phyloP scores from a whole-genome alignment of 306 rosid genomes.

The Lupinus albus region DNA sequence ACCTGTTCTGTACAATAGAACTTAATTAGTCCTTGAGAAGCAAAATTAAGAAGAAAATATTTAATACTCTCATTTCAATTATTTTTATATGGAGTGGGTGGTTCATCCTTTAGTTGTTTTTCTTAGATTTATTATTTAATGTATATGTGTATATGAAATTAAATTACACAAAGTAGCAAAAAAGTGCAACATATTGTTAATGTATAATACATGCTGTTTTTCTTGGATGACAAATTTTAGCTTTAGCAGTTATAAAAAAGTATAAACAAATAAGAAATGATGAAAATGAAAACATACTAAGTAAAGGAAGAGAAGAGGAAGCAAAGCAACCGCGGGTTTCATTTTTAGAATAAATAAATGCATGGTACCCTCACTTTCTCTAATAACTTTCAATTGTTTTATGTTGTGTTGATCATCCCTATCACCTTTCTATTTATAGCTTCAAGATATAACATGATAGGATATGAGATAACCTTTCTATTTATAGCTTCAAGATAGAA shows the following conservation, averaged over 20 bases:
- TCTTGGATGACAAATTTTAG: too few relatives aligned
- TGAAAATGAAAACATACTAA: slow-evolving; percentile 20
- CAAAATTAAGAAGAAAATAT: neutral
- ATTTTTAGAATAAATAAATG: slow-evolving; percentile 1
- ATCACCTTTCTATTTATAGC: slow-evolving; percentile 30
- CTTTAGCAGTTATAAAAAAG: neutral
- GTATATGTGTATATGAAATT: too few relatives aligned
- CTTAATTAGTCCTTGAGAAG: neutral
- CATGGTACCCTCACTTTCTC: neutral
- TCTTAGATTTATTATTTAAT: too few relatives aligned
- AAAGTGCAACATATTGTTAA: neutral
- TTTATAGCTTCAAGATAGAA: too few relatives aligned
- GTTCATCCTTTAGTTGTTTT: too few relatives aligned
- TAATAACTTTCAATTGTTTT: neutral
- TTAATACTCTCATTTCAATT: too few relatives aligned
- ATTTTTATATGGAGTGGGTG: too few relatives aligned
- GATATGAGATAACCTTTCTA: too few relatives aligned
- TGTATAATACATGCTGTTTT: neutral
- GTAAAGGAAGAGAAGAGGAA: slow-evolving; percentile 24
- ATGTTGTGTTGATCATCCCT: neutral
- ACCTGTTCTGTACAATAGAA: neutral
- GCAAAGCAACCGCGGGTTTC: slow-evolving; percentile 9
- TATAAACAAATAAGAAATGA: neutral
- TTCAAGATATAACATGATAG: neutral
- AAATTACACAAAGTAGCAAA: neutral